Percentiles rank a stretch among this genome's conserved stretches.
phyloP scores from a whole-genome alignment of 2,329 filamentous ascomycete species.

The Fusarium clavum region DNA sequence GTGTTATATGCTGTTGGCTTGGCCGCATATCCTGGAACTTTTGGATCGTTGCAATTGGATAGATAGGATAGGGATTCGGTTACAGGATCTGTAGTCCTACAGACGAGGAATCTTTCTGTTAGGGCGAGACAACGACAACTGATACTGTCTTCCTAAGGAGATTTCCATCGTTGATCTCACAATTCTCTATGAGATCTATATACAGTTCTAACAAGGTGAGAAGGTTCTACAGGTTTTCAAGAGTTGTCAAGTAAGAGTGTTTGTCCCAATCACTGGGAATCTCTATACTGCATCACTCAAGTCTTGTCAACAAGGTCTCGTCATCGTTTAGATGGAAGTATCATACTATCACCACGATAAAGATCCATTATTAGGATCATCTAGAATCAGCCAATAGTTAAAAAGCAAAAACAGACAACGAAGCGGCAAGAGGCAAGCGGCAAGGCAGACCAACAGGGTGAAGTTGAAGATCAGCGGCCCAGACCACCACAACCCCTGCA shows the following conservation, averaged over 20 bases:
- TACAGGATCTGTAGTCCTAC: background rate
- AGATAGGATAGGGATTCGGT: background rate
- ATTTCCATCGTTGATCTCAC: too few relatives aligned
- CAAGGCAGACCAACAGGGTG: background rate
- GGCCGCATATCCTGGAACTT: background rate
- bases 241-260: background rate
- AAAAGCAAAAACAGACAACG: background rate
- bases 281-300: background rate
- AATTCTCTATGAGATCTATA: too few relatives aligned
- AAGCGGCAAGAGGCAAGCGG: background rate
- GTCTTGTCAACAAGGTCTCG: too few relatives aligned
- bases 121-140: background rate
- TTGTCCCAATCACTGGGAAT: fast-evolving
- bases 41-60: background rate
- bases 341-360: background rate
- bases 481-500: background rate
- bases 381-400: background rate
- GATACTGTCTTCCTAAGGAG: fast-evolving
- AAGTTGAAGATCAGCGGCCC: background rate
- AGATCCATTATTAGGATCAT: background rate
- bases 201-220: too few relatives aligned
- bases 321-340: fast-evolving
- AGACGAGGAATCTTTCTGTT: background rate
- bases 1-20: background rate
- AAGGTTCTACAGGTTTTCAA: fast-evolving